Conservation (phyloP, 192 early-diverging fungal genomes). For the Mortierella antarctica region DNA sequence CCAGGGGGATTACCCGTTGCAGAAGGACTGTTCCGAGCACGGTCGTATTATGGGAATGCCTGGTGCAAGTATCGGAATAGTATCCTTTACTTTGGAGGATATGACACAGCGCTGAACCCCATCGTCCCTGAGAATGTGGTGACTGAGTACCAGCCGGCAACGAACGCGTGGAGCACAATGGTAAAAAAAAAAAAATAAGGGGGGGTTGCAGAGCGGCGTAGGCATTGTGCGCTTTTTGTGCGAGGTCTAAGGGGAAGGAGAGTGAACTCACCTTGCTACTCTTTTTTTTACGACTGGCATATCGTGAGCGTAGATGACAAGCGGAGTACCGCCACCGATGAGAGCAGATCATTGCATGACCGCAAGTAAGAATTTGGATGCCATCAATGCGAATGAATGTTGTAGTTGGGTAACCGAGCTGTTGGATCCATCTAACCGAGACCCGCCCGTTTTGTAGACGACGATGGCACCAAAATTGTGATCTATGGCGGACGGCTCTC, state of each 20-base stretch:
- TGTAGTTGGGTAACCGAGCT: too few relatives aligned
- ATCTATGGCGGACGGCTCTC: conserved; percentile 28
- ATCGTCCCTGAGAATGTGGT: conserved; percentile 5
- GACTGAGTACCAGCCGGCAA: conserved; percentile 30
- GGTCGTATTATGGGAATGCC: conserved; percentile 30
- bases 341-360: conserved; percentile 49
- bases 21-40: neutral
- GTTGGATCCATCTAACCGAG: neutral
- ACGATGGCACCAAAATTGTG: conserved; percentile 29
- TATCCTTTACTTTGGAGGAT: conserved; percentile 43
- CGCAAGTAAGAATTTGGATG: conserved; percentile 23
- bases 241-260: neutral
- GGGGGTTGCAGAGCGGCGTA: too few relatives aligned
- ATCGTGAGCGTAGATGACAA: conserved; percentile 8
- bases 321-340: conserved; percentile 19
- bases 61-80: conserved; percentile 9
- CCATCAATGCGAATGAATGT: neutral
- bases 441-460: conserved; percentile 13
- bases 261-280: neutral
- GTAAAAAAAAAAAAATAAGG: conserved; percentile 4
- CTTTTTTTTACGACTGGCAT: neutral
- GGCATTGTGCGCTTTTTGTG: too few relatives aligned
- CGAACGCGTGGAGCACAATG: neutral
- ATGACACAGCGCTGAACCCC: neutral
- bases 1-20: neutral